Conservation (phyloP, 768 basidiomycete genomes). For the Boletus fagicola region DNA sequence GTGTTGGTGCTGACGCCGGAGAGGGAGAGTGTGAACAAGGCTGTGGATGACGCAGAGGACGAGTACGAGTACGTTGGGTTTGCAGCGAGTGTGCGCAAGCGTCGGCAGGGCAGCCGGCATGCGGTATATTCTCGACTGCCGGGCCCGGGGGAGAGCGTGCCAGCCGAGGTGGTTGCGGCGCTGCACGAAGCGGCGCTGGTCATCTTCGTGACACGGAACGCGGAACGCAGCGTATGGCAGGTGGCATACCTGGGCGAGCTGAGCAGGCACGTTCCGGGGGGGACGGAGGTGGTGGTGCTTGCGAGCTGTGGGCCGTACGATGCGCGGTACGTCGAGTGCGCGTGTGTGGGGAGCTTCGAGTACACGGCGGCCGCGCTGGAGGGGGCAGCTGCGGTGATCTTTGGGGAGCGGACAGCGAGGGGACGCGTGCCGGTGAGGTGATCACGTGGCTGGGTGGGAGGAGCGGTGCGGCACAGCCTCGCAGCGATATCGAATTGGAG, state of each 20-base stretch:
- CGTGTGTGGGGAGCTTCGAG: constrained; percentile 57
- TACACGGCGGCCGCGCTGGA: constrained; percentile 53
- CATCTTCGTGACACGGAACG: constrained; percentile 60
- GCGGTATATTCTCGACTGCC: constrained; percentile 41
- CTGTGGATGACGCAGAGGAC: constrained; percentile 57
- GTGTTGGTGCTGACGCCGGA: constrained; percentile 55
- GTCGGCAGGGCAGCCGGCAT: constrained; percentile 39
- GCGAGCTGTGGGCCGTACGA: constrained; percentile 64
- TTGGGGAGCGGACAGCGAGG: constrained; percentile 31
- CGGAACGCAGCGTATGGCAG: constrained; percentile 54
- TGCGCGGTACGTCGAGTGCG: constrained; percentile 25
- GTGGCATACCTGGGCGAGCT: constrained; percentile 37
- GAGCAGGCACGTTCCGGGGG: constrained; percentile 15
- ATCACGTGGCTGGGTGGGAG: constrained; percentile 16
- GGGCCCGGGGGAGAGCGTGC: constrained; percentile 2
- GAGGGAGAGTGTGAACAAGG: constrained; percentile 56
- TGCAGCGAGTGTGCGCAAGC: constrained; percentile 37
- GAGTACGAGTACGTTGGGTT: constrained; percentile 57
- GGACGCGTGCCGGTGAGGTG: constrained; percentile 18
- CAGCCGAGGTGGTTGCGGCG: constrained; percentile 3
- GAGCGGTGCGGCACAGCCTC: constrained; percentile 25
- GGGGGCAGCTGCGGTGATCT: constrained; percentile 42
- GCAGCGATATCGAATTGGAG: constrained; percentile 11
- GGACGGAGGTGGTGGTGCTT: constrained; percentile 44
- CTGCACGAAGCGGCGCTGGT: constrained; percentile 8